Evolutionary conservation across 805 yeast genomes (phyloP).

Genomic region (Zygosaccharomyces rouxii): DNA sequence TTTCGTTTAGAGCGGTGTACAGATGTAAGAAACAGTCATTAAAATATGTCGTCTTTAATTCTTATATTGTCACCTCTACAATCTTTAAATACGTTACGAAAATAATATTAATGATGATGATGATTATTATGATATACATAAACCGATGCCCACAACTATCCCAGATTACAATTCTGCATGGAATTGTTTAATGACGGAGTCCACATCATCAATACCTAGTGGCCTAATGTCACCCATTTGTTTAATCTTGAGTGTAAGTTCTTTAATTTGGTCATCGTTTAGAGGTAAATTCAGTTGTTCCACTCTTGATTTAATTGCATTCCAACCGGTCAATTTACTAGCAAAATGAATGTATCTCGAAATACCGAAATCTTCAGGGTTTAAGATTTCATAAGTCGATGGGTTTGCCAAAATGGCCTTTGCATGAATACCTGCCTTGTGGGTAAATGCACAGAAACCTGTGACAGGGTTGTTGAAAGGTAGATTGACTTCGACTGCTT

Average conservation of each 20-base stretch:
- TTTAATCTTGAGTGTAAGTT: conserved; percentile 90
- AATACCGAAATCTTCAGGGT: conserved; percentile 93
- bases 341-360: conserved; percentile 96
- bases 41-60: background rate
- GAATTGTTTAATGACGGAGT: conserved; percentile 88
- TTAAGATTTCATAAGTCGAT: conserved; percentile 92
- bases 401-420: conserved; percentile 98
- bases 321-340: conserved; percentile 97
- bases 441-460: conserved; percentile 99
- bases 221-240: conserved; percentile 93
- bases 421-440: conserved; percentile 99
- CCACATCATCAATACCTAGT: conserved; percentile 93
- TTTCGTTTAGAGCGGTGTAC: background rate
- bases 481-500: conserved; percentile 92
- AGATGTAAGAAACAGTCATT: conserved; percentile 7
- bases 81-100: background rate
- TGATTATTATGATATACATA: background rate
- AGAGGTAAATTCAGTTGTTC: conserved; percentile 90
- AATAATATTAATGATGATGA: background rate
- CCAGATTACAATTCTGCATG: conserved; percentile 52
- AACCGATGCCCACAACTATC: conserved; percentile 1
- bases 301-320: conserved; percentile 95
- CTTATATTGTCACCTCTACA: background rate
- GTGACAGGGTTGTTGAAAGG: conserved; percentile 99
- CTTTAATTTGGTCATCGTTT: conserved; percentile 92